phyloP scores from a whole-genome alignment of 306 rosid genomes.

The Pyrus communis region DNA sequence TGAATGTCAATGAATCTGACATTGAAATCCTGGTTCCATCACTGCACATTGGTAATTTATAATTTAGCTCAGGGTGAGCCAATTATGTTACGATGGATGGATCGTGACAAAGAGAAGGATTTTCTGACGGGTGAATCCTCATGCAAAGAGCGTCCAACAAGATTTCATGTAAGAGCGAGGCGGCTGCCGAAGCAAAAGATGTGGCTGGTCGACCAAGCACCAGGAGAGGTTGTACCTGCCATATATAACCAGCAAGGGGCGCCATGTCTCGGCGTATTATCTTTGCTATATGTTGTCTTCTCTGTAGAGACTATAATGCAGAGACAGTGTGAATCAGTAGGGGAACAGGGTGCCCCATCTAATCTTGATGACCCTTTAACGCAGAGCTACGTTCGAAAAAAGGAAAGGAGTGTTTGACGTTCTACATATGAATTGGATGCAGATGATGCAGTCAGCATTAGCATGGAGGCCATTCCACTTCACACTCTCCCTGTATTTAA shows the following conservation, averaged over 20 bases:
- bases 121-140: constrained; percentile 86
- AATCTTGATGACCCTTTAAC: constrained; percentile 91
- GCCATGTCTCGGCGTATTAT: constrained; percentile 77
- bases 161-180: constrained; percentile 86
- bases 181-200: constrained; percentile 49
- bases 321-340: constrained; percentile 76
- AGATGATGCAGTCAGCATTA: constrained; percentile 66
- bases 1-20: no score
- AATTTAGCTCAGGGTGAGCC: background rate
- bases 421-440: constrained; percentile 69
- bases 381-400: constrained; percentile 48
- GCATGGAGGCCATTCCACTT: constrained; percentile 1
- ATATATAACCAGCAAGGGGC: constrained; percentile 69
- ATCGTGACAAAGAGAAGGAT: constrained; percentile 17
- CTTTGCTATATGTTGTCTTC: constrained; percentile 65
- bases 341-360: constrained; percentile 80
- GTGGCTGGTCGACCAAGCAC: constrained; percentile 81
- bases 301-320: constrained; percentile 96
- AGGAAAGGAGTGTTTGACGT: constrained; percentile 49
- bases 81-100: background rate
- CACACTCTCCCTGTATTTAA: no score
- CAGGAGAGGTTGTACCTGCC: constrained; percentile 90
- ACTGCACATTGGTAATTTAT: background rate
- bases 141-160: constrained; percentile 71
- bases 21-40: no score